A percentile compares a stretch with the other conserved stretches of the same genome.
These are phyloP conservation scores for Linderniella brevidens DNA, from an alignment of 257 asterid genomes.

Conservation along the genomic window DNA sequence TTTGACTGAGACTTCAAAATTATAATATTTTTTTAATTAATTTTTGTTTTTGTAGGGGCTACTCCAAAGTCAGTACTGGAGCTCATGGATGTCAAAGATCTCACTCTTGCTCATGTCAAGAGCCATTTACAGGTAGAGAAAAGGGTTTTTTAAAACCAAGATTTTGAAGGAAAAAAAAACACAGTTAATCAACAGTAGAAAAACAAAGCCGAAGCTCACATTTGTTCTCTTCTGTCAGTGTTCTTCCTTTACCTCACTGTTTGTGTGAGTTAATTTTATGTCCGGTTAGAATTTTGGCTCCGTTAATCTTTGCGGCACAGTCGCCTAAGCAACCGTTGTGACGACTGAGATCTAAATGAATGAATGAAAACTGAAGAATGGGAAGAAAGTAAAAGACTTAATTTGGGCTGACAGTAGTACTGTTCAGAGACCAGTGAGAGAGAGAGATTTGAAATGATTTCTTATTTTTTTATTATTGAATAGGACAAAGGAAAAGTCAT, in stretches of 20 bases:
- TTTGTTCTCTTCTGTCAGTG: neutral
- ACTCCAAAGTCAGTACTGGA: constrained; percentile 91
- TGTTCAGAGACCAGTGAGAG: constrained; percentile 5
- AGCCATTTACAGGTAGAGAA: constrained; percentile 79
- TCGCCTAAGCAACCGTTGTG: constrained; percentile 12
- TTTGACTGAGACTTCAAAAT: no score
- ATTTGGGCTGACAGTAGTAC: constrained; percentile 2
- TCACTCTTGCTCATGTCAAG: constrained; percentile 78
- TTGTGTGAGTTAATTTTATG: neutral
- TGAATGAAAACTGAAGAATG: constrained; percentile 14
- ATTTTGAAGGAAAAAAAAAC: neutral
- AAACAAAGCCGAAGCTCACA: constrained; percentile 5
- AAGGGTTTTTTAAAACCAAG: neutral
- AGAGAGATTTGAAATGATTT: no score
- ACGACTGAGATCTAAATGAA: constrained; percentile 9
- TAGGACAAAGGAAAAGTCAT: constrained; percentile 55
- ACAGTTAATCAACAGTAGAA: no score
- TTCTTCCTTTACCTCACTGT: no score
- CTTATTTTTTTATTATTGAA: constrained; percentile 7
- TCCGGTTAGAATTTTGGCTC: constrained; percentile 15
- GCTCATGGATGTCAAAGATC: constrained; percentile 93
- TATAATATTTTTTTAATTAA: neutral
- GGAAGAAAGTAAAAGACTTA: constrained; percentile 3
- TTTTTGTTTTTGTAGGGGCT: constrained; percentile 48
- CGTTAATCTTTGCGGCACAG: constrained; percentile 62